phyloP scores from a whole-genome alignment of 345 rosid genomes.

The Raphanus raphanistrum region DNA sequence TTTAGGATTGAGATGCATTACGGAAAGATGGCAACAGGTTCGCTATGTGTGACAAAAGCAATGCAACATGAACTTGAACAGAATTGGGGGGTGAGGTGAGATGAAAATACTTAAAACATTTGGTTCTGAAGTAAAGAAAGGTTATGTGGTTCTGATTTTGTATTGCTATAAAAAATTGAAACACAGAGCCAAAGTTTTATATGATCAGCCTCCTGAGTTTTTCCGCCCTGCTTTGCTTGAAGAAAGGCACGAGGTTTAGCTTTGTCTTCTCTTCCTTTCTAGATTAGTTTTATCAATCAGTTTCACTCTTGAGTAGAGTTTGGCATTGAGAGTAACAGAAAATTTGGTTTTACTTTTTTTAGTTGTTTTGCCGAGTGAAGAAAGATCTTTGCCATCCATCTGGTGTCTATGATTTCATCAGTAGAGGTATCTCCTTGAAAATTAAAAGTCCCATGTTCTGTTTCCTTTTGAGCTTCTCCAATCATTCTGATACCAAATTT shows the following conservation, averaged over 20 bases:
- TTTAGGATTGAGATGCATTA: constrained; percentile 78
- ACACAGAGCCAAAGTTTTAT: constrained; percentile 72
- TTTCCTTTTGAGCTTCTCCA: constrained; percentile 16
- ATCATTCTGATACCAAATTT: constrained; percentile 2
- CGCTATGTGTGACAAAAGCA: constrained; percentile 87
- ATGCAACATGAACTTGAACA: constrained; percentile 97
- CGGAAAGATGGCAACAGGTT: constrained; percentile 84
- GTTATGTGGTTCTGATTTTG: neutral
- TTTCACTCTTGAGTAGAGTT: neutral
- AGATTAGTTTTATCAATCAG: neutral
- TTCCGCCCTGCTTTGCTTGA: constrained; percentile 69
- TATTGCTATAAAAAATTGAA: constrained; percentile 4
- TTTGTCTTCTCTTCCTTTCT: constrained; percentile 14
- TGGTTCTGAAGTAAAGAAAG: neutral
- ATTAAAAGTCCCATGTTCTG: constrained; percentile 1
- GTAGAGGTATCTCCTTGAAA: constrained; percentile 50
- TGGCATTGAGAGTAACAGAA: neutral
- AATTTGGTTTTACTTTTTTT: constrained; percentile 22
- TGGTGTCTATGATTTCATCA: constrained; percentile 60
- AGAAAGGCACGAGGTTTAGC: constrained; percentile 77
- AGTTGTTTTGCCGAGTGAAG: constrained; percentile 84
- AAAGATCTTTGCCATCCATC: constrained; percentile 52
- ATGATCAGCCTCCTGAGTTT: constrained; percentile 98
- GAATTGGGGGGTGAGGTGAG: constrained; percentile 95
- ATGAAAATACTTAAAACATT: constrained; percentile 23